These are phyloP conservation scores for Globisporangium polare DNA, from an alignment of 352 stramenopile genomes.

Conservation along the genomic window DNA sequence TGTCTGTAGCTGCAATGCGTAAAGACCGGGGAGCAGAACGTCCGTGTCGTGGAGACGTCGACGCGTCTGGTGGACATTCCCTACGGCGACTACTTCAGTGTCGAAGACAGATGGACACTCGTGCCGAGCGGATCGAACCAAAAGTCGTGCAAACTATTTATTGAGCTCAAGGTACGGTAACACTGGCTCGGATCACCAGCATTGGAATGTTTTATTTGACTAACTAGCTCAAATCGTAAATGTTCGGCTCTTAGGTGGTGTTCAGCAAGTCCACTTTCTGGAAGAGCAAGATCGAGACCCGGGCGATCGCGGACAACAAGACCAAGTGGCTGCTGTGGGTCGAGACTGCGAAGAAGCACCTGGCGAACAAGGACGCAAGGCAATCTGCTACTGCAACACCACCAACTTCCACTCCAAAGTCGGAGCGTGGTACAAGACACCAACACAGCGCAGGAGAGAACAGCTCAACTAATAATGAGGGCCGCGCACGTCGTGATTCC, in stretches of 20 bases:
- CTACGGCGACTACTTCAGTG: constrained; percentile 86
- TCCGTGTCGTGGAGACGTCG: constrained; percentile 66
- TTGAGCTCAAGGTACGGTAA: constrained; percentile 59
- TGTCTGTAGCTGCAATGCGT: constrained; percentile 53
- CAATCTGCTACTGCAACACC: not conserved
- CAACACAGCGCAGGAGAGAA: not conserved
- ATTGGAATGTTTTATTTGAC: not conserved
- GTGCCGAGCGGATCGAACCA: constrained; percentile 35
- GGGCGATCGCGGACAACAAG: constrained; percentile 71
- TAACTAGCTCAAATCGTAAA: not conserved
- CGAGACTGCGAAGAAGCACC: constrained; percentile 50
- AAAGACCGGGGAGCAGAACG: constrained; percentile 35
- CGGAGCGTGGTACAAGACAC: not conserved
- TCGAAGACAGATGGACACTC: constrained; percentile 80
- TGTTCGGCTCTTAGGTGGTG: constrained; percentile 36
- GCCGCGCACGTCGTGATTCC: not conserved
- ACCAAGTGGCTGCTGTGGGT: constrained; percentile 72
- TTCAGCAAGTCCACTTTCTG: constrained; percentile 86
- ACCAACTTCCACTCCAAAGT: not conserved
- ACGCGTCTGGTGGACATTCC: constrained; percentile 80
- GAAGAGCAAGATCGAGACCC: constrained; percentile 74
- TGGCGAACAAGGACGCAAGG: constrained; percentile 12
- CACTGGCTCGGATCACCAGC: not conserved
- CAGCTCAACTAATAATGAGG: not conserved
- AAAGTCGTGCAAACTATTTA: constrained; percentile 56